A percentile compares a stretch with the other conserved stretches of the same genome.
Evolutionary conservation across 2,329 filamentous ascomycete species (phyloP).

Genomic region (Venturia carpophila): DNA sequence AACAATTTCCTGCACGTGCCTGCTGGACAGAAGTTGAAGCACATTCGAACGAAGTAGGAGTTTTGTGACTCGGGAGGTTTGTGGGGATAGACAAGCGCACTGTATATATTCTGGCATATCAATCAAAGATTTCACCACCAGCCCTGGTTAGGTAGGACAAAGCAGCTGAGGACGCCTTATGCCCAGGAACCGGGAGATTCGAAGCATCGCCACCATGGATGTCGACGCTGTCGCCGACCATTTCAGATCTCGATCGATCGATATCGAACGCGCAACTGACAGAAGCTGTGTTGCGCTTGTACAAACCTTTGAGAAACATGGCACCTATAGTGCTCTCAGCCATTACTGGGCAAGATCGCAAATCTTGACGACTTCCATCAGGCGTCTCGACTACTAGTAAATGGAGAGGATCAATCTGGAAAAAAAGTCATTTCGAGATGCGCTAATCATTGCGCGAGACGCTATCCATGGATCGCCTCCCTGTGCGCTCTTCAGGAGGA

Average conservation of each 20-base stretch:
- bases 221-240: background rate
- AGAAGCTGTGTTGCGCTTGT: too few relatives aligned
- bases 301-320: too few relatives aligned
- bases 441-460: too few relatives aligned
- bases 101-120: constrained; percentile 3
- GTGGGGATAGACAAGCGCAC: background rate
- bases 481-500: too few relatives aligned
- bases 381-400: too few relatives aligned
- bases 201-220: background rate
- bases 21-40: constrained; percentile 64
- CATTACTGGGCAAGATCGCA: too few relatives aligned
- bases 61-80: background rate
- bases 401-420: too few relatives aligned
- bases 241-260: too few relatives aligned
- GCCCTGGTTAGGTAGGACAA: background rate
- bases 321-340: too few relatives aligned
- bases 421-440: too few relatives aligned
- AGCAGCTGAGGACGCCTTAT: background rate
- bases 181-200: background rate
- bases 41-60: constrained; percentile 69
- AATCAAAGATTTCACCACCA: background rate
- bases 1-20: constrained; percentile 88
- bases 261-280: background rate
- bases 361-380: too few relatives aligned
- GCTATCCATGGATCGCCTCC: too few relatives aligned